Conservation (phyloP, 176 grass and related monocot species). For the Musa schizocarpa region DNA sequence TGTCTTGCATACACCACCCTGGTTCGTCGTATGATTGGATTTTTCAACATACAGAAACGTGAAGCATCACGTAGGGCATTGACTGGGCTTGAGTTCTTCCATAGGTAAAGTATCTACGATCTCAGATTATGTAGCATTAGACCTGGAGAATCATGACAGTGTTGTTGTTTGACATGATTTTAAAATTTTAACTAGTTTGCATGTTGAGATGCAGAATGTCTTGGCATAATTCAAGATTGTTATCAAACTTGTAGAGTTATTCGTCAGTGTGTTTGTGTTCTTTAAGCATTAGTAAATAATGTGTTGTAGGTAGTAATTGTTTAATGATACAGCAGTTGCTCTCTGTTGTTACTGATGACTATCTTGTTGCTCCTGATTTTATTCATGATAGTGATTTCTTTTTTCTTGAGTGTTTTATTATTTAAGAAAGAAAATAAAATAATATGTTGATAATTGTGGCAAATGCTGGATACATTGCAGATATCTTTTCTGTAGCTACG, state of each 20-base stretch:
- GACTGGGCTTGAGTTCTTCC: slow-evolving; percentile 94
- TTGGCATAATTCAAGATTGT: not conserved
- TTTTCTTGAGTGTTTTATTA: too few relatives aligned
- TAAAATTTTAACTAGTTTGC: not conserved
- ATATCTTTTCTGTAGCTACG: too few relatives aligned
- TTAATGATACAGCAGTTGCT: not conserved
- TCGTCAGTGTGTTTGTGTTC: not conserved
- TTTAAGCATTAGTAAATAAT: not conserved
- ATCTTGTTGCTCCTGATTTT: not conserved
- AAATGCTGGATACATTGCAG: too few relatives aligned
- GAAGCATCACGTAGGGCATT: slow-evolving; percentile 71
- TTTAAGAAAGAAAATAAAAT: too few relatives aligned
- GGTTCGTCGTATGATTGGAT: slow-evolving; percentile 86
- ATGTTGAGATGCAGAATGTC: not conserved
- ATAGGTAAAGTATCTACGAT: slow-evolving; percentile 48
- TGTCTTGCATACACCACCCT: slow-evolving; percentile 85
- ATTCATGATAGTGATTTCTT: not conserved
- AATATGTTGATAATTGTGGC: too few relatives aligned
- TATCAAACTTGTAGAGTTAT: not conserved
- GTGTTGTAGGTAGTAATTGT: not conserved
- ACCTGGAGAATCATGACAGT: not conserved
- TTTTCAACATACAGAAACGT: slow-evolving; percentile 77
- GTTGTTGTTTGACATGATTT: not conserved
- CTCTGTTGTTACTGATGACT: not conserved
- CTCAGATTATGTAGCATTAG: slow-evolving; percentile 10